A percentile compares a stretch with the other conserved stretches of the same genome.
These are phyloP conservation scores for Hibiscus syriacus DNA, from an alignment of 345 rosid species.

Conservation along the genomic window DNA sequence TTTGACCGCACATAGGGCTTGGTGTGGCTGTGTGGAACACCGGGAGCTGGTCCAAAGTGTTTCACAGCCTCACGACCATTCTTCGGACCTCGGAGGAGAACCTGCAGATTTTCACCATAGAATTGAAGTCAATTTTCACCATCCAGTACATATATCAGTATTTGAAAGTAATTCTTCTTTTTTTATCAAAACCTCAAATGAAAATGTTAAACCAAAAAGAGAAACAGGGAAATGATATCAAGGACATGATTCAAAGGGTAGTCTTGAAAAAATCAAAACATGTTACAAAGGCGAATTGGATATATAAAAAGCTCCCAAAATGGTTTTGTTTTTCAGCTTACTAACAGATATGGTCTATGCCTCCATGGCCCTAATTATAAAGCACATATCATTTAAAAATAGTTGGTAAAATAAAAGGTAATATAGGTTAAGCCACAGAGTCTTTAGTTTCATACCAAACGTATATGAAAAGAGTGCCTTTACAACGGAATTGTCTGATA, in stretches of 20 bases:
- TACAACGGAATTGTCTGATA: not conserved
- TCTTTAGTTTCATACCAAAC: not conserved
- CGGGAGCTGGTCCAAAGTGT: constrained; percentile 78
- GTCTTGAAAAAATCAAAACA: no score
- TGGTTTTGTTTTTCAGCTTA: no score
- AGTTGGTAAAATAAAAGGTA: not conserved
- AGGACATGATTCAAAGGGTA: not conserved
- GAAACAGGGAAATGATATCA: not conserved
- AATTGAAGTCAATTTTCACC: not conserved
- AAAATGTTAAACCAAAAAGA: not conserved
- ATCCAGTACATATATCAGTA: not conserved
- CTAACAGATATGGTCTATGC: no score
- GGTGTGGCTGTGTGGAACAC: constrained; percentile 75
- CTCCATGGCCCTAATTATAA: no score
- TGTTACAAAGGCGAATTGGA: not conserved
- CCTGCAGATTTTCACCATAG: constrained; percentile 19
- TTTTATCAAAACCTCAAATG: not conserved
- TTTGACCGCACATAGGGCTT: constrained; percentile 58
- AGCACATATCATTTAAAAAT: no score
- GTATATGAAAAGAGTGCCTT: not conserved
- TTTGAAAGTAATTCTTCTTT: not conserved
- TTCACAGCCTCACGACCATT: constrained; percentile 68
- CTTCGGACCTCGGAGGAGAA: constrained; percentile 71
- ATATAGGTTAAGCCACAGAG: no score
- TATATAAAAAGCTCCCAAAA: no score